Percentiles rank a stretch among this genome's conserved stretches.
Evolutionary conservation across 2,329 filamentous ascomycete genomes (phyloP).

Genomic region (Trichoderma sp.): DNA sequence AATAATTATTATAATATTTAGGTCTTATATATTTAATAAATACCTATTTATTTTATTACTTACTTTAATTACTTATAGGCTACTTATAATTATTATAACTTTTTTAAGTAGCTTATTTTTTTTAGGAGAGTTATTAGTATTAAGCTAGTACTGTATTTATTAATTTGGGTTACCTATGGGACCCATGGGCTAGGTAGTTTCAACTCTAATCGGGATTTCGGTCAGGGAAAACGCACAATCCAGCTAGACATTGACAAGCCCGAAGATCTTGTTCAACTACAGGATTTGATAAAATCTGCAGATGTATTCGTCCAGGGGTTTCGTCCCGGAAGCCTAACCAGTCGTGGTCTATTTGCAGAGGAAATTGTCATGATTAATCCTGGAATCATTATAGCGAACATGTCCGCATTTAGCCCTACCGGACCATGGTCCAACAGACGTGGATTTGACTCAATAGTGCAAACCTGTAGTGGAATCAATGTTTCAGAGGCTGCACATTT

Average conservation of each 20-base stretch:
- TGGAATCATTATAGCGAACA: slow-evolving; percentile 44
- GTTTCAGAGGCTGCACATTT: slow-evolving; percentile 48
- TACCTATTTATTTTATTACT: too few relatives aligned
- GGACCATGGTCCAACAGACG: slow-evolving; percentile 40
- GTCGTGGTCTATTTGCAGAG: slow-evolving; percentile 33
- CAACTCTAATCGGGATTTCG: slow-evolving; percentile 28
- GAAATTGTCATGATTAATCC: slow-evolving; percentile 38
- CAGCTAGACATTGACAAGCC: slow-evolving; percentile 55
- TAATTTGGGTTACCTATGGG: too few relatives aligned
- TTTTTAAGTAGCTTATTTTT: too few relatives aligned
- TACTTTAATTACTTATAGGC: too few relatives aligned
- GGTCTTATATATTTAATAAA: too few relatives aligned
- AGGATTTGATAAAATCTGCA: slow-evolving; percentile 52
- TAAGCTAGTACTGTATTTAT: too few relatives aligned
- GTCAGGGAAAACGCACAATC: slow-evolving; percentile 55
- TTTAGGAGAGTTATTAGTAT: too few relatives aligned
- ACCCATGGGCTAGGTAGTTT: too few relatives aligned
- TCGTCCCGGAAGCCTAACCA: slow-evolving; percentile 54
- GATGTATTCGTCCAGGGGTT: slow-evolving; percentile 62
- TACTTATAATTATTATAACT: too few relatives aligned
- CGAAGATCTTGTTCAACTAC: slow-evolving; percentile 49
- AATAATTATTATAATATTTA: too few relatives aligned
- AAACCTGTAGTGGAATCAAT: slow-evolving; percentile 53
- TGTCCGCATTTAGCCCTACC: slow-evolving; percentile 48
- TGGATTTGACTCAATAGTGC: slow-evolving; percentile 49